These are phyloP conservation scores for Plasmodium gallinaceum DNA, from an alignment of 169 alveolate genomes.

Conservation along the genomic window DNA sequence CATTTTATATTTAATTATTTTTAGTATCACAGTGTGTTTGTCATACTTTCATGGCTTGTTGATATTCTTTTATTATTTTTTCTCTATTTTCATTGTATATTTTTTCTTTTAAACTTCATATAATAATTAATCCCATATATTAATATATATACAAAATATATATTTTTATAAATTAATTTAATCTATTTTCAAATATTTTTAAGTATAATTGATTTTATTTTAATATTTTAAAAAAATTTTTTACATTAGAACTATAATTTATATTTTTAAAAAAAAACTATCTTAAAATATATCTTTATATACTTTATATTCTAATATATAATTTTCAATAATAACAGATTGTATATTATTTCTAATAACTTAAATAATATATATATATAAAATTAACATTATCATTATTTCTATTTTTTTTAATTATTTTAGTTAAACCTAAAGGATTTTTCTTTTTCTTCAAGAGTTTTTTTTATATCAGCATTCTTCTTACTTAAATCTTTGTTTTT, in stretches of 20 bases:
- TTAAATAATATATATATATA: background rate
- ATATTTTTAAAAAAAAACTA: no score
- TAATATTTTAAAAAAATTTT: no score
- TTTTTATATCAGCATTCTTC: constrained; percentile 55
- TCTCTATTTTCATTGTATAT: constrained; percentile 53
- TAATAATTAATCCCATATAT: background rate
- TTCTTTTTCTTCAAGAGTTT: constrained; percentile 51
- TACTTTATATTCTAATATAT: no score
- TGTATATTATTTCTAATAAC: background rate
- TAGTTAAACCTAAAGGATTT: constrained; percentile 33
- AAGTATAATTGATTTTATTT: no score
- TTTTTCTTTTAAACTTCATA: constrained; percentile 62
- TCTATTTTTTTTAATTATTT: no score
- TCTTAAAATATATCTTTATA: no score
- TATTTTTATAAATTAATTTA: no score
- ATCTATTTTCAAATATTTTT: no score
- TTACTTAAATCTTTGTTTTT: constrained; percentile 60
- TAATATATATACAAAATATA: no score
- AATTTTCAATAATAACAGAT: background rate
- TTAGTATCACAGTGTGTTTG: constrained; percentile 4
- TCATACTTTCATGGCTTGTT: constrained; percentile 54
- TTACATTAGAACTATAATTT: no score
- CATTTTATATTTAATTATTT: background rate
- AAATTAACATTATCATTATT: no score
- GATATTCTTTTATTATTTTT: constrained; percentile 50